Evolutionary conservation across 176 grass and related monocot genomes (phyloP).

Genomic region (Oryza rufipogon): DNA sequence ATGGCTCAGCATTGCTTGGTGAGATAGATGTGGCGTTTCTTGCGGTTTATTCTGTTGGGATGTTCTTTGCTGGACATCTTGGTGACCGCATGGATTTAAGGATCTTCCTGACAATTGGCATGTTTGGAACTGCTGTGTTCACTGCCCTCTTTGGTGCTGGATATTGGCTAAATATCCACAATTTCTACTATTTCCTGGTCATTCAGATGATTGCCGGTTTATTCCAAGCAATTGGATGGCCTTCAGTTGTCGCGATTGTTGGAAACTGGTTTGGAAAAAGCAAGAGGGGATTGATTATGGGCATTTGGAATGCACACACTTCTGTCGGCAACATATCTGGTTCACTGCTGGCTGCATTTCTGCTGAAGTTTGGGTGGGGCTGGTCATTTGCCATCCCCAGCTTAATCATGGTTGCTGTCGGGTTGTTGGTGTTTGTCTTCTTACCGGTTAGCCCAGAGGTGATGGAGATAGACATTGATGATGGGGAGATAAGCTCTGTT

Average conservation of each 20-base stretch:
- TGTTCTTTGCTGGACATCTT: conserved; percentile 87
- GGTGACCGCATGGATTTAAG: conserved; percentile 78
- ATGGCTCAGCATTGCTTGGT: conserved; percentile 66
- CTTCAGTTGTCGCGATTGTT: conserved; percentile 80
- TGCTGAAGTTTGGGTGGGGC: conserved; percentile 78
- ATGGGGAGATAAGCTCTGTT: conserved; percentile 42
- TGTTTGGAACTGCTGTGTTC: conserved; percentile 76
- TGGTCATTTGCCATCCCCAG: conserved; percentile 90
- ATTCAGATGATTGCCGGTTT: conserved; percentile 82
- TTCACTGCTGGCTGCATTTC: conserved; percentile 76
- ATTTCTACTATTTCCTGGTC: conserved; percentile 68
- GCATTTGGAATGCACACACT: conserved; percentile 89
- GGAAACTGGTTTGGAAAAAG: conserved; percentile 93
- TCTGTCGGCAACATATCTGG: conserved; percentile 83
- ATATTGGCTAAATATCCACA: conserved; percentile 86
- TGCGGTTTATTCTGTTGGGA: conserved; percentile 71
- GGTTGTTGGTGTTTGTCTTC: conserved; percentile 65
- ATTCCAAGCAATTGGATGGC: conserved; percentile 86
- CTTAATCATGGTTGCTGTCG: conserved; percentile 61
- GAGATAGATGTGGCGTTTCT: conserved; percentile 81
- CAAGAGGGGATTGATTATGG: conserved; percentile 88
- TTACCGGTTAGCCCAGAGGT: conserved; percentile 66
- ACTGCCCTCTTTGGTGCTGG: conserved; percentile 76
- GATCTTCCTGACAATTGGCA: conserved; percentile 78
- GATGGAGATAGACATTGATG: conserved; percentile 54